Evolutionary conservation across 2,329 filamentous ascomycete species (phyloP), one percentile per base, ranked within the genome.

Genomic region (Fusarium acutatum): DNA sequence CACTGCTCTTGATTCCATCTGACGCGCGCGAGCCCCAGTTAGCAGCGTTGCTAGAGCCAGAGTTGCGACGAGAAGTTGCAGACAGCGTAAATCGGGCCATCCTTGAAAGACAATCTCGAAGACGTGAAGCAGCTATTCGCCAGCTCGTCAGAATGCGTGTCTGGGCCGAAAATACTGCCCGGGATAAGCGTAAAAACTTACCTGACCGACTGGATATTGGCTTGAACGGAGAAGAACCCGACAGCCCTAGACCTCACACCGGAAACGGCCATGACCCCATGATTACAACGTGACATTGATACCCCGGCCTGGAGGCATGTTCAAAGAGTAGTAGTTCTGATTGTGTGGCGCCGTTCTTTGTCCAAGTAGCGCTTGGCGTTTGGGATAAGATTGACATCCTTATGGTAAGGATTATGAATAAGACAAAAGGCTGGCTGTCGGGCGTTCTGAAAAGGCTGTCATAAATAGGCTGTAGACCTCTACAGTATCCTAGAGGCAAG

Each of bases 41-140:
- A 37, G 91, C 92, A 41, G 90, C 90, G 52, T 86, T 99, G 34
- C 85, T 99, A 24, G 89, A 97, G 74, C 93, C 95, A 6, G 88
- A 91, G 53, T 87, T 98, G 49, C 91, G 96, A 69, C 90, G 92
- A 75, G 90, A 92, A 47, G 95, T 98, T n/a, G 96, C 96, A 9
- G 91, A 92, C 69, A 89, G 89, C 75, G 96, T 99, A 60, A 99
- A 99, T 80, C 92, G 95, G 82, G 94, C 95, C 17, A 94, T 99
- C 60, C 84, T 98, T 32, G 86, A 89, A 63, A 91, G 88, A 57
- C 92, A 95, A 79, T 92, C 92, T 28, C 87, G 91, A 75, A 88
- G 91, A 70, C 90, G 92, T 69, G 94, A 97, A 81, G 93, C 95
- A 18, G 93, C 94, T 32, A 94, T 99, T 73, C 89, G 93, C 63